Evolutionary conservation across 108 stramenopile species (phyloP).

Genomic region (Nitzschia sp.): DNA sequence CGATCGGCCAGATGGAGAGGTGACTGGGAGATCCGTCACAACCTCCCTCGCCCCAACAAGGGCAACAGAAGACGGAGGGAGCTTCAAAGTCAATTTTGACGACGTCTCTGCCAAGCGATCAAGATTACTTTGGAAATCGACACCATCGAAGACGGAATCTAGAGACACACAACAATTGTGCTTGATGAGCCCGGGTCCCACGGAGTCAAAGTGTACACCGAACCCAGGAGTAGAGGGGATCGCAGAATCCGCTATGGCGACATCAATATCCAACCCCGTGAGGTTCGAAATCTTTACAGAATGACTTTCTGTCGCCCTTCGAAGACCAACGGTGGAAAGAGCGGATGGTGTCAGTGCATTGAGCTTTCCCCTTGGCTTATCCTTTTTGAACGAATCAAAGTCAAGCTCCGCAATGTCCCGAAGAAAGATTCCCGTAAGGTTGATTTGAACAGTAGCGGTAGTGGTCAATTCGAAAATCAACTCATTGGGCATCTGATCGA

Average conservation of each 20-base stretch:
- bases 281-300: slow-evolving; percentile 34
- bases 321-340: slow-evolving; percentile 48
- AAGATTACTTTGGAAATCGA: slow-evolving; percentile 16
- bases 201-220: slow-evolving; percentile 27
- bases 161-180: slow-evolving; percentile 17
- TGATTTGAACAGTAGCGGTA: slow-evolving; percentile 40
- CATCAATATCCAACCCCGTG: slow-evolving; percentile 44
- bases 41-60: slow-evolving; percentile 37
- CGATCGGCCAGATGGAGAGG: slow-evolving; percentile 19
- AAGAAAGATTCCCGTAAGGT: slow-evolving; percentile 59
- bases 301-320: slow-evolving; percentile 49
- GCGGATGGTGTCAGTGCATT: slow-evolving; percentile 41
- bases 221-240: background rate
- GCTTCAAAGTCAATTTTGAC: slow-evolving; percentile 22
- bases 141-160: slow-evolving; percentile 23
- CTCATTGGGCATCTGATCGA: slow-evolving; percentile 78
- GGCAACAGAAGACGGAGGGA: slow-evolving; percentile 23
- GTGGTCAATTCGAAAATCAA: slow-evolving; percentile 35
- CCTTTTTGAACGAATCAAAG: slow-evolving; percentile 24
- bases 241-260: slow-evolving; percentile 12
- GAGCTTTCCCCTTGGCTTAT: slow-evolving; percentile 1
- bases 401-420: slow-evolving; percentile 56
- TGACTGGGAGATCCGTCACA: slow-evolving; percentile 33
- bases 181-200: slow-evolving; percentile 28
- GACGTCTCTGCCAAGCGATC: slow-evolving; percentile 6